Evolutionary conservation across 129 eudicot genomes (phyloP), one percentile per base, ranked within the genome.

Genomic region (Pseudognaphalium luteoalbum): DNA sequence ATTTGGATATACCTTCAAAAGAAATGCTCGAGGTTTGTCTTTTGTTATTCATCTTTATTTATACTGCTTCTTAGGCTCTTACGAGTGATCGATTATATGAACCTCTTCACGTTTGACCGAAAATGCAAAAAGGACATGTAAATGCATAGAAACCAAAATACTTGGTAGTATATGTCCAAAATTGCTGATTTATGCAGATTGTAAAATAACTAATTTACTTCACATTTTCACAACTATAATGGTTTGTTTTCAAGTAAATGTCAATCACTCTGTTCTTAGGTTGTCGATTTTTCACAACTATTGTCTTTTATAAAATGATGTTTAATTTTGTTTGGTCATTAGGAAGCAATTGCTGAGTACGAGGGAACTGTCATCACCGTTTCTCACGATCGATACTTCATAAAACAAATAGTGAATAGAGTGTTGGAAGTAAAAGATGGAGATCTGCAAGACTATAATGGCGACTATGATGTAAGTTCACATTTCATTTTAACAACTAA

Each of bases 331-430:
- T 73, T 71, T 50, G 34, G 60, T 57, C 42, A 16, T 60, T 75
- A 94, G 98, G 98, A 94, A 81, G 98, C 98, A 62, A 94, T 94
- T 63, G 81, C 88, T 25, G 98, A 88, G 83, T 94, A 94, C 72
- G 61, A 77, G 61, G 98, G 98, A 65, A 91, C 98, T n/a, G 97
- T 94, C 50, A 88, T 94, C 50, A 73, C 98, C 3, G 98, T 94
- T 50, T 94, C 98, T 78, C 98, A 94, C 34, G 97, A 94, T 81
- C 88, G 98, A 66, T 93, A 93, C 88, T 93, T 93, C 76, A 87
- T 93, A 78, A 67, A 37, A 37, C 71, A 67, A 67, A 67, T 94
- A 54, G 98, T 94, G 70, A 91, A 94, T 63, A 80, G 98, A 81
- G 98, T 94, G 47, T 80, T 94, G 76, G 98, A 94, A 87, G 96